These are phyloP conservation scores for Oehlia diaphana DNA, from an alignment of 192 early-diverging fungal species.

Conservation along the genomic window DNA sequence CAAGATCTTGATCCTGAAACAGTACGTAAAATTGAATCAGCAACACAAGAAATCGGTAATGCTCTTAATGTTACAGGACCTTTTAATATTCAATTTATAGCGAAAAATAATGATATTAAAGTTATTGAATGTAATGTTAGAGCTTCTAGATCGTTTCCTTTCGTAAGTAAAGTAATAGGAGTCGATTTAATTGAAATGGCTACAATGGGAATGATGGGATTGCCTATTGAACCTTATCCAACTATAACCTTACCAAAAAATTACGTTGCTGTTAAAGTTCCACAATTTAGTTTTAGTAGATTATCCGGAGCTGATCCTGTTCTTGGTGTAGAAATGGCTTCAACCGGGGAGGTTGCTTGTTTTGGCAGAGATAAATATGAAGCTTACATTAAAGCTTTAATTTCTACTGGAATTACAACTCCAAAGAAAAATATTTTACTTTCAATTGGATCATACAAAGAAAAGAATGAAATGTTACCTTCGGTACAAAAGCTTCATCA, in stretches of 20 bases:
- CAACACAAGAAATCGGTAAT: constrained; percentile 84
- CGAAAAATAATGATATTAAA: constrained; percentile 62
- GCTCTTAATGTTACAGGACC: constrained; percentile 97
- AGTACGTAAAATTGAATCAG: constrained; percentile 64
- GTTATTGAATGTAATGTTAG: constrained; percentile 99
- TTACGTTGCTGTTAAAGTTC: constrained; percentile 92
- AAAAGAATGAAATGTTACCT: constrained; percentile 94
- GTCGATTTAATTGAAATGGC: constrained; percentile 91
- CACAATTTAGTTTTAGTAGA: constrained; percentile 96
- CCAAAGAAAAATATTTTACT: constrained; percentile 96
- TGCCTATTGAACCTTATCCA: constrained; percentile 48
- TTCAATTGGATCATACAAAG: constrained; percentile 98
- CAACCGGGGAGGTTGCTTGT: constrained; percentile 97
- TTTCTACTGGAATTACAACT: constrained; percentile 73
- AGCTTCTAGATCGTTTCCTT: constrained; percentile 97
- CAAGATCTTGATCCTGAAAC: constrained; percentile 53
- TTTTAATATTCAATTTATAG: constrained; percentile 98
- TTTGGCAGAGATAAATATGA: constrained; percentile 90
- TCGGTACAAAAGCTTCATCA: constrained; percentile 81
- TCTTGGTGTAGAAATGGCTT: constrained; percentile 98
- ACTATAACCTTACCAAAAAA: constrained; percentile 54
- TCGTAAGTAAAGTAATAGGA: constrained; percentile 93
- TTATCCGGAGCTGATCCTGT: constrained; percentile 94
- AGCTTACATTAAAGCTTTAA: constrained; percentile 79
- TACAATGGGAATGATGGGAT: constrained; percentile 75